These are phyloP conservation scores for Paraphoma sp. DNA, from an alignment of 2,329 filamentous ascomycete genomes.

Conservation along the genomic window DNA sequence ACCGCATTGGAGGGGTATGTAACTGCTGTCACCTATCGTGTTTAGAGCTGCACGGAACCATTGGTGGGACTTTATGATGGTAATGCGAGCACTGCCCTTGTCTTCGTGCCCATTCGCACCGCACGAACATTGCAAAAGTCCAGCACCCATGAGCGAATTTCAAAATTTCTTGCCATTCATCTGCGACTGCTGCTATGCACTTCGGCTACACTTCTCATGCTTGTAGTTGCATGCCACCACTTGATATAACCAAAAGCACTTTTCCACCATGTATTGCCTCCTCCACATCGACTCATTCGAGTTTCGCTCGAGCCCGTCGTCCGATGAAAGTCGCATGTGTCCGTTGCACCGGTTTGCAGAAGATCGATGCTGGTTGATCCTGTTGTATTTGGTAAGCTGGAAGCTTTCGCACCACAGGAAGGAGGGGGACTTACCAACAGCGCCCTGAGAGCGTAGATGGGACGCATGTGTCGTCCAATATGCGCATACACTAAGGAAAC, in stretches of 20 bases:
- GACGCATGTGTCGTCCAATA: no score
- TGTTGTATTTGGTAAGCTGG: background rate
- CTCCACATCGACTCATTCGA: background rate
- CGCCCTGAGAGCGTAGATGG: no score
- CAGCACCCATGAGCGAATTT: no score
- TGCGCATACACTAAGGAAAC: background rate
- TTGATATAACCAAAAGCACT: conserved; percentile 5
- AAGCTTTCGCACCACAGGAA: no score
- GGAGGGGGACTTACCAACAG: background rate
- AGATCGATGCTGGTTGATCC: background rate
- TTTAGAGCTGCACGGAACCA: no score
- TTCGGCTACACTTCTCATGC: background rate
- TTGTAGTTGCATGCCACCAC: background rate
- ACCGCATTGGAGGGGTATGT: no score
- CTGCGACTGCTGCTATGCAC: conserved; percentile 1
- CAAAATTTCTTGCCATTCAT: background rate
- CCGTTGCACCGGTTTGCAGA: background rate
- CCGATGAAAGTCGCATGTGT: no score
- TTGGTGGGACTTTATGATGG: no score
- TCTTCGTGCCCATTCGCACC: no score
- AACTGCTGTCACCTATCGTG: no score
- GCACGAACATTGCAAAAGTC: background rate
- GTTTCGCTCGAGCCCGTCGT: no score
- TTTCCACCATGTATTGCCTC: conserved; percentile 2
- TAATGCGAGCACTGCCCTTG: no score